Evolutionary conservation across 129 eudicot genomes (phyloP).

Genomic region (Calendula officinalis): DNA sequence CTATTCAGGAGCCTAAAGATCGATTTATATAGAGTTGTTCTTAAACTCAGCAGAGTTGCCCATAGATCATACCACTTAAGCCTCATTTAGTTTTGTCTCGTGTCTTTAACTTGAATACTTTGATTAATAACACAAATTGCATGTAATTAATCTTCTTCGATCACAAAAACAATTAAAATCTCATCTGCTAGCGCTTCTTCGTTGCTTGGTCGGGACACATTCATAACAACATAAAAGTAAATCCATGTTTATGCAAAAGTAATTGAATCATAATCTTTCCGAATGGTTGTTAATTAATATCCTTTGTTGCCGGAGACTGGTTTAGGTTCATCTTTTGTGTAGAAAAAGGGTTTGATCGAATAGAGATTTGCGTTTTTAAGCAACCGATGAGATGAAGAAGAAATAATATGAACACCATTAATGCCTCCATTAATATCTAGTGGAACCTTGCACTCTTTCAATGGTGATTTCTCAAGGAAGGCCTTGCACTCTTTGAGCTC

Average conservation of each 20-base stretch:
- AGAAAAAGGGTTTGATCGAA: constrained; percentile 55
- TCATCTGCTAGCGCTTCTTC: no score
- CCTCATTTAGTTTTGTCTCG: no score
- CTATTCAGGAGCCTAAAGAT: no score
- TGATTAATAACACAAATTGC: not conserved
- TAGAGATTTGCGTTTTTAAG: constrained; percentile 38
- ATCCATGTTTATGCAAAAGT: not conserved
- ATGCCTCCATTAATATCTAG: constrained; percentile 40
- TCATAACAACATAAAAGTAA: not conserved
- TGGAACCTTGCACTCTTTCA: constrained; percentile 41
- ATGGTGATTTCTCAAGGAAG: constrained; percentile 42
- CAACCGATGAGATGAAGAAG: constrained; percentile 29
- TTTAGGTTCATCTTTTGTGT: constrained; percentile 23
- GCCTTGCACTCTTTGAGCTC: constrained; percentile 49
- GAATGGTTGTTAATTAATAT: constrained; percentile 2
- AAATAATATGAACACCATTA: constrained; percentile 40
- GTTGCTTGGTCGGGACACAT: no score
- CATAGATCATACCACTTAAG: no score
- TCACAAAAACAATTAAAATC: not conserved
- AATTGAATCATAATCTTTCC: not conserved
- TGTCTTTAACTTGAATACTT: not conserved
- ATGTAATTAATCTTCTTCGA: not conserved
- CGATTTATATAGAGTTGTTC: no score
- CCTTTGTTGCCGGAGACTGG: constrained; percentile 18
- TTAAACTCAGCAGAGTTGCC: no score